Conservation (phyloP, 2,329 filamentous ascomycete genomes). For the Colletotrichum australisinense region DNA sequence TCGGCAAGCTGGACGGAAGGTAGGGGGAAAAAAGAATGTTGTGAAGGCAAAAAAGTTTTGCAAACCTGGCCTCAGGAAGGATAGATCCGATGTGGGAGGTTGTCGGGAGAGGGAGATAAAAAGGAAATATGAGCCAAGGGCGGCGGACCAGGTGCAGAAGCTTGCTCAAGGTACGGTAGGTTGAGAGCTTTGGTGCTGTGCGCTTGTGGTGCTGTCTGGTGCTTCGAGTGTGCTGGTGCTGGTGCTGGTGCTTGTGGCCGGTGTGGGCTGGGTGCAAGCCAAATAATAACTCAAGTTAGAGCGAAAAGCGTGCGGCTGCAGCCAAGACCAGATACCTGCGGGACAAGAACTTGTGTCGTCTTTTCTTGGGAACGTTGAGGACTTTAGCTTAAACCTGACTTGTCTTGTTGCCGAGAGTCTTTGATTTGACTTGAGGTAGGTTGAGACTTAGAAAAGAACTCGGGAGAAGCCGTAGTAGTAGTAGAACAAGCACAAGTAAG, state of each 20-base stretch:
- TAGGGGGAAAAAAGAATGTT: neutral
- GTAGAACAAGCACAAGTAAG: neutral
- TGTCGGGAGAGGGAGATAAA: conserved; percentile 25
- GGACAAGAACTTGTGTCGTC: neutral
- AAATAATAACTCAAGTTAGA: neutral
- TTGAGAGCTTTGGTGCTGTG: no score
- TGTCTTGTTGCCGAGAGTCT: neutral
- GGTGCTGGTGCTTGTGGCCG: no score
- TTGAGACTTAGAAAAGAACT: neutral
- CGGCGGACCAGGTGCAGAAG: neutral
- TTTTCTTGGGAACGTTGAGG: neutral
- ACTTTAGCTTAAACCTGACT: neutral
- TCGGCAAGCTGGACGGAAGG: neutral
- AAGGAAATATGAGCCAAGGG: conserved; percentile 22
- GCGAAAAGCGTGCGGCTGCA: neutral
- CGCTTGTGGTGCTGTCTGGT: no score
- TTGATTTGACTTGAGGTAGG: neutral
- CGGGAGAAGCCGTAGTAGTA: neutral
- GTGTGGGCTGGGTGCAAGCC: neutral
- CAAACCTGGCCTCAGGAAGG: conserved; percentile 4
- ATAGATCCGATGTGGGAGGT: conserved; percentile 25
- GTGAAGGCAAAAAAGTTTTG: conserved; percentile 3
- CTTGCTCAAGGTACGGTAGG: neutral
- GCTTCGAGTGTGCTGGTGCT: no score
- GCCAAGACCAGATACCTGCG: neutral